Evolutionary conservation across 805 yeast genomes (phyloP).

Genomic region (Candida coquimbonensis): DNA sequence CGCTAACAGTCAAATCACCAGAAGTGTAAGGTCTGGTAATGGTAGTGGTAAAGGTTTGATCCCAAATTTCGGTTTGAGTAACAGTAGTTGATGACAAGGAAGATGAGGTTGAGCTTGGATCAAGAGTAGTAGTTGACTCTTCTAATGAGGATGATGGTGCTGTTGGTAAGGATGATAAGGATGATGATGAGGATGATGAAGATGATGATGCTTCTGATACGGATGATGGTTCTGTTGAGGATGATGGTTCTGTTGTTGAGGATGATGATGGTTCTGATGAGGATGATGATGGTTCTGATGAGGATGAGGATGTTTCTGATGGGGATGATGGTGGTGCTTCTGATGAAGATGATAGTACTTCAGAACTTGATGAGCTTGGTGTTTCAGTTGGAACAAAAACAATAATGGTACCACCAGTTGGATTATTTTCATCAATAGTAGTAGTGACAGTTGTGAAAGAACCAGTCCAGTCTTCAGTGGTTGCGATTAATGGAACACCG

Average conservation of each 20-base stretch:
- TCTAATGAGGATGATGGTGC: conserved; percentile 2
- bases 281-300: conserved; percentile 1
- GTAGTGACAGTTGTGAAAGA: conserved; percentile 14
- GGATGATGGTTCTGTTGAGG: neutral
- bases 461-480: conserved; percentile 16
- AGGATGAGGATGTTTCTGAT: neutral
- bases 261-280: neutral
- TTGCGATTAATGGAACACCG: conserved; percentile 14
- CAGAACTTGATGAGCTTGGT: conserved; percentile 2
- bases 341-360: conserved; percentile 6
- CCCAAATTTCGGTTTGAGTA: too few relatives aligned
- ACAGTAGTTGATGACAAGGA: neutral
- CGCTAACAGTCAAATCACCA: neutral
- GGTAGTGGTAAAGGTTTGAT: neutral
- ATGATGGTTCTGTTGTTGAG: too few relatives aligned
- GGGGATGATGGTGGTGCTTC: neutral
- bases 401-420: conserved; percentile 17
- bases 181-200: neutral
- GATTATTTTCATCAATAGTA: conserved; percentile 3
- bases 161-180: neutral
- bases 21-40: neutral
- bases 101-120: neutral
- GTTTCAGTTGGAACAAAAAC: conserved; percentile 12
- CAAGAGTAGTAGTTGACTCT: neutral
- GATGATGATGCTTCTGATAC: neutral